phyloP scores from a whole-genome alignment of 345 rosid genomes.

The sweet orange (Citrus sinensis) region DVS_A1.0 CM039167.1:14874501-14875000 shows the following conservation, averaged over 20 bases:
- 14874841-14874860: neutral
- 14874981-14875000: neutral
- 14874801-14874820: too few relatives aligned
- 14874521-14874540: too few relatives aligned
- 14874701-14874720: neutral
- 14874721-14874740: neutral
- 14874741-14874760: neutral
- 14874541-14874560: too few relatives aligned
- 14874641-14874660: too few relatives aligned
- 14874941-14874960: neutral
- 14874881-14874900: conserved; percentile 4
- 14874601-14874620: neutral
- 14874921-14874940: neutral
- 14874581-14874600: neutral
- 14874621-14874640: too few relatives aligned
- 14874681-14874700: neutral
- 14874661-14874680: too few relatives aligned
- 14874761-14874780: too few relatives aligned
- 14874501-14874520: too few relatives aligned
- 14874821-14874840: neutral
- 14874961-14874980: neutral
- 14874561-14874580: too few relatives aligned
- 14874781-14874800: neutral
- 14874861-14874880: conserved; percentile 27
- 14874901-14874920: neutral